Evolutionary conservation across 176 grass and related monocot species (phyloP).

Genomic region (Saccharum officinarum): DNA sequence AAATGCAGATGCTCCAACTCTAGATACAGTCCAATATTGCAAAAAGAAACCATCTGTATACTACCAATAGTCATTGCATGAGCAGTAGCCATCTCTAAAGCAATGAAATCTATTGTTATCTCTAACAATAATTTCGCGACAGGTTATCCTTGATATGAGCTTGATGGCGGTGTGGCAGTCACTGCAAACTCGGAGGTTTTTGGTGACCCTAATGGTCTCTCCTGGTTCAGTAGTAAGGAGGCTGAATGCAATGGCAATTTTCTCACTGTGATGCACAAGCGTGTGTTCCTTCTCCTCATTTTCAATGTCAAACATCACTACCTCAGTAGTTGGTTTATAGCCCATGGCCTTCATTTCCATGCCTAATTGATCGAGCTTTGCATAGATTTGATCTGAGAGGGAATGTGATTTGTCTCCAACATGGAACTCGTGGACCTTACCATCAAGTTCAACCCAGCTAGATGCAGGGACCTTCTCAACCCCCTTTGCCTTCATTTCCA

Average conservation of each 20-base stretch:
- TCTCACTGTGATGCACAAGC: conserved; percentile 66
- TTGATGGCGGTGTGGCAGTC: conserved; percentile 66
- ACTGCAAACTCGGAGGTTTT: conserved; percentile 64
- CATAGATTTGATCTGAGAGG: conserved; percentile 44
- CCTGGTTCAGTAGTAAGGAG: conserved; percentile 42
- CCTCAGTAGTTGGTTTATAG: conserved; percentile 60
- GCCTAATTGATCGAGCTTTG: conserved; percentile 55
- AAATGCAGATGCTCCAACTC: not conserved
- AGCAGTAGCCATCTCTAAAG: conserved; percentile 71
- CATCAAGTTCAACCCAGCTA: conserved; percentile 68
- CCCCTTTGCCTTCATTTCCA: conserved; percentile 51
- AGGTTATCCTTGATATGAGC: conserved; percentile 55
- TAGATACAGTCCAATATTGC: conserved; percentile 12
- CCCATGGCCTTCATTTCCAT: conserved; percentile 59
- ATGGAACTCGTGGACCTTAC: conserved; percentile 56
- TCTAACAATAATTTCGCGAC: conserved; percentile 52
- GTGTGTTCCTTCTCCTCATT: conserved; percentile 67
- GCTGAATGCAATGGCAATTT: conserved; percentile 64
- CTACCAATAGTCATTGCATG: conserved; percentile 73
- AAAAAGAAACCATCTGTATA: not conserved
- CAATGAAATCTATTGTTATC: conserved; percentile 69
- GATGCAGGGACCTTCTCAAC: conserved; percentile 54
- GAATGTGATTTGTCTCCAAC: conserved; percentile 65
- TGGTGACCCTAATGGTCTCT: conserved; percentile 56
- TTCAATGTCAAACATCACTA: conserved; percentile 76